Evolutionary conservation across 345 rosid genomes (phyloP).

Genomic region (Mercurialis annua): DNA sequence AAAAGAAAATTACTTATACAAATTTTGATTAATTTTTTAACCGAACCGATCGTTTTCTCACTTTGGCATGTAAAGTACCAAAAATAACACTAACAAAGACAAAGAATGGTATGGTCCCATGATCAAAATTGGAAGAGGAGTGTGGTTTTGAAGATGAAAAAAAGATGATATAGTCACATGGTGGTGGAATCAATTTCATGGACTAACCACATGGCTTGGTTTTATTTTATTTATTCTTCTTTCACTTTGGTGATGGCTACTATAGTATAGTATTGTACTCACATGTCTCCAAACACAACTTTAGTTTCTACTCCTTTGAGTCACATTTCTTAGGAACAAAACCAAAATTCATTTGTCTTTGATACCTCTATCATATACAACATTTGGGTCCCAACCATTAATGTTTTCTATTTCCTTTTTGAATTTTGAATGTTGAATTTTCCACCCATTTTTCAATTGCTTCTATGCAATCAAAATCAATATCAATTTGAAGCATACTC

Average conservation of each 20-base stretch:
- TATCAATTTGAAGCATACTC: background rate
- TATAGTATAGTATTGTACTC: background rate
- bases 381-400: constrained; percentile 28
- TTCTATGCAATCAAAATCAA: background rate
- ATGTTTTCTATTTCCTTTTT: constrained; percentile 4
- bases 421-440: background rate
- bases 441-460: background rate
- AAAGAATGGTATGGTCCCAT: constrained; percentile 4
- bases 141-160: constrained; percentile 16
- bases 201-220: constrained; percentile 12
- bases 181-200: constrained; percentile 16
- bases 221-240: background rate
- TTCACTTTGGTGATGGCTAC: constrained; percentile 11
- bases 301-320: constrained; percentile 20
- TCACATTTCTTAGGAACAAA: constrained; percentile 19
- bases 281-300: constrained; percentile 27
- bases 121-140: background rate
- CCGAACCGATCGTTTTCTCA: too few relatives aligned
- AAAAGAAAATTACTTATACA: too few relatives aligned
- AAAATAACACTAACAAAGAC: background rate
- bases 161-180: constrained; percentile 30
- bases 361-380: constrained; percentile 13
- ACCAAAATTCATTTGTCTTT: constrained; percentile 8
- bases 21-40: too few relatives aligned
- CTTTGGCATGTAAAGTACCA: background rate